Conservation (phyloP, 768 basidiomycete genomes). For the Tricholoma matsutake region DNA sequence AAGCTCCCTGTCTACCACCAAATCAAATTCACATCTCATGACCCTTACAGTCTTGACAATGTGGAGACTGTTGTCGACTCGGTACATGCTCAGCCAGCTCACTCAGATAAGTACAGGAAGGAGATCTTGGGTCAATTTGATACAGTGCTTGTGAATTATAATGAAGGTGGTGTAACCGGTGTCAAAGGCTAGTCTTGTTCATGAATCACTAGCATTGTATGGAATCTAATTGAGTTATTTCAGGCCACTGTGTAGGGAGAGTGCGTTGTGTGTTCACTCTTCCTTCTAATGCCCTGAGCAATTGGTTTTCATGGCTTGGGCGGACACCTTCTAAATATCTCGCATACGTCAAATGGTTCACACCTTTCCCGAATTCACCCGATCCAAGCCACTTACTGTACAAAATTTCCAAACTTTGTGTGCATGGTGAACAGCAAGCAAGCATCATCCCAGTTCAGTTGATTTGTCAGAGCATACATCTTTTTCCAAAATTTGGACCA, state of each 20-base stretch:
- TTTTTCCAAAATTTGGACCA: background rate
- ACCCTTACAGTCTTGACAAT: background rate
- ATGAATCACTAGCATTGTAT: background rate
- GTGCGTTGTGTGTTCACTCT: background rate
- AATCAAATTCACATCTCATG: background rate
- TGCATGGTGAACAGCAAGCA: background rate
- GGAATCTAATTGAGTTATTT: too few species aligned
- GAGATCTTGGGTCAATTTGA: background rate
- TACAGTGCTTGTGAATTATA: background rate
- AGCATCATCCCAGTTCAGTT: background rate
- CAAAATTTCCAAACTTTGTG: background rate
- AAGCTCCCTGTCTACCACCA: background rate
- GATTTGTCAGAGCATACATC: background rate
- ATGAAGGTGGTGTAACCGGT: background rate
- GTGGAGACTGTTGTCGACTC: background rate
- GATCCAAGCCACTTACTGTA: background rate
- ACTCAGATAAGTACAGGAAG: too few species aligned
- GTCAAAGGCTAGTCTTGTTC: background rate
- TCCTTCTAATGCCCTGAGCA: background rate
- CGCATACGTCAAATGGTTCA: constrained; percentile 27
- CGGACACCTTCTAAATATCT: constrained; percentile 10
- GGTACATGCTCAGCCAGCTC: background rate
- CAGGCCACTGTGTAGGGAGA: background rate
- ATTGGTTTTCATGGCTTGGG: background rate
- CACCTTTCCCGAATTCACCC: constrained; percentile 11